Evolutionary conservation across 352 stramenopile species (phyloP).

Genomic region (Aphanomyces stellatus): DNA sequence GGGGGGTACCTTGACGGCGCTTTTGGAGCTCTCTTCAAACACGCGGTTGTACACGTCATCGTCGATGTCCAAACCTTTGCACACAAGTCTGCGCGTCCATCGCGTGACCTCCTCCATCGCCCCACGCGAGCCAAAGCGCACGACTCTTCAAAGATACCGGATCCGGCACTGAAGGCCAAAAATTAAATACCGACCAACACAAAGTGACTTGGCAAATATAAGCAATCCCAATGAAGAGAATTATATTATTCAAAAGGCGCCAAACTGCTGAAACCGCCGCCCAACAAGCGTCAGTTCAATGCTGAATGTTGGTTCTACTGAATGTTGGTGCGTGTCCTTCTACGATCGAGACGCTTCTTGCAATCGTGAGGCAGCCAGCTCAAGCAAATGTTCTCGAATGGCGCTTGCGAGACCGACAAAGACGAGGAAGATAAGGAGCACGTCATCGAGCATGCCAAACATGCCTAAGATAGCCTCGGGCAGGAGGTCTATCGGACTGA

Average conservation of each 20-base stretch:
- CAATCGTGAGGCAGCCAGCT: background rate
- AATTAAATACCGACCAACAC: no score
- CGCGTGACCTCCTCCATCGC: conserved; percentile 16
- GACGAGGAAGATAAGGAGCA: background rate
- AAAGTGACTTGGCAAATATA: no score
- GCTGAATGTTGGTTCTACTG: background rate
- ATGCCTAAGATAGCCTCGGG: background rate
- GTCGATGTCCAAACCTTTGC: conserved; percentile 17
- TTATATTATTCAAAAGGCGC: no score
- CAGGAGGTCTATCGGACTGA: background rate
- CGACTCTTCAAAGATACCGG: background rate
- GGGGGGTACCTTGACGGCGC: background rate
- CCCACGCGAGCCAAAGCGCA: background rate
- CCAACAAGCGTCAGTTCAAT: background rate
- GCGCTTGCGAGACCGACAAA: background rate
- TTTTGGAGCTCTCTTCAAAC: conserved; percentile 18
- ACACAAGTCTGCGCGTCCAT: conserved; percentile 13
- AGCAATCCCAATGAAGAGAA: no score
- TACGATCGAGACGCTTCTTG: no score
- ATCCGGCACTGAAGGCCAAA: no score
- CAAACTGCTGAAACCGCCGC: no score
- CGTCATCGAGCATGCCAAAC: background rate
- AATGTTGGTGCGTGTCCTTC: no score
- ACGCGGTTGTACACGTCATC: conserved; percentile 20
- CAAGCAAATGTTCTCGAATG: background rate